Evolutionary conservation across 2,329 filamentous ascomycete species (phyloP).

Genomic region (Diaporthe sp.): DNA sequence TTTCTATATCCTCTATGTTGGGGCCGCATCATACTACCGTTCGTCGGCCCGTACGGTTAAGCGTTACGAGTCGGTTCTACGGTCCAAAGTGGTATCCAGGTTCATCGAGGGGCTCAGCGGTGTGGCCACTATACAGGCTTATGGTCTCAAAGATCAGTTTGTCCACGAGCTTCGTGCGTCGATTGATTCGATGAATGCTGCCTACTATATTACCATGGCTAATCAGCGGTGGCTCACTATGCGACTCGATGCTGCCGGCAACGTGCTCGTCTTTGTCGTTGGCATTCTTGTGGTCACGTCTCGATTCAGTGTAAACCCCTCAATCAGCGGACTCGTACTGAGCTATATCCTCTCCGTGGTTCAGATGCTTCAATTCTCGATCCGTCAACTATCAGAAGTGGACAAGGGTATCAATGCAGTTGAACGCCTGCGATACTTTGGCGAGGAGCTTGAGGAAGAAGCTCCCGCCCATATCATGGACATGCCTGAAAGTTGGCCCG

Average conservation of each 20-base stretch:
- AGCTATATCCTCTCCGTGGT: slow-evolving; percentile 95
- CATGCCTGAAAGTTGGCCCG: slow-evolving; percentile 84
- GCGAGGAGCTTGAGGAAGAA: slow-evolving; percentile 87
- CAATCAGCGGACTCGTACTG: slow-evolving; percentile 87
- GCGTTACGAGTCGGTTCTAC: slow-evolving; percentile 89
- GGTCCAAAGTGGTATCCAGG: slow-evolving; percentile 89
- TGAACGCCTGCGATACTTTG: slow-evolving; percentile 92
- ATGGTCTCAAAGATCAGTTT: slow-evolving; percentile 86
- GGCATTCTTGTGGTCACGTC: slow-evolving; percentile 94
- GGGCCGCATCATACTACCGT: slow-evolving; percentile 85
- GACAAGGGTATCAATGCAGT: slow-evolving; percentile 99
- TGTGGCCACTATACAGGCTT: slow-evolving; percentile 88
- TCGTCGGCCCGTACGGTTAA: slow-evolving; percentile 94
- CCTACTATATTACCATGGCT: slow-evolving; percentile 94
- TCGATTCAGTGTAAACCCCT: slow-evolving; percentile 88
- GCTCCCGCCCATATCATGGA: slow-evolving; percentile 84
- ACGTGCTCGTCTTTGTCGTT: slow-evolving; percentile 85
- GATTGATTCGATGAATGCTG: slow-evolving; percentile 93
- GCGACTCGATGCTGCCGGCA: slow-evolving; percentile 87
- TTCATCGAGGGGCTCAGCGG: slow-evolving; percentile 91
- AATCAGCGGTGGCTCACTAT: slow-evolving; percentile 95
- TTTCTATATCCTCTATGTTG: slow-evolving; percentile 77
- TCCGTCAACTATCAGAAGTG: slow-evolving; percentile 92
- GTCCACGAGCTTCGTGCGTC: slow-evolving; percentile 72
- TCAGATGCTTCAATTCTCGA: slow-evolving; percentile 95